Evolutionary conservation across 129 eudicot genomes (phyloP).

Genomic region (Smallanthus sonchifolius): DNA sequence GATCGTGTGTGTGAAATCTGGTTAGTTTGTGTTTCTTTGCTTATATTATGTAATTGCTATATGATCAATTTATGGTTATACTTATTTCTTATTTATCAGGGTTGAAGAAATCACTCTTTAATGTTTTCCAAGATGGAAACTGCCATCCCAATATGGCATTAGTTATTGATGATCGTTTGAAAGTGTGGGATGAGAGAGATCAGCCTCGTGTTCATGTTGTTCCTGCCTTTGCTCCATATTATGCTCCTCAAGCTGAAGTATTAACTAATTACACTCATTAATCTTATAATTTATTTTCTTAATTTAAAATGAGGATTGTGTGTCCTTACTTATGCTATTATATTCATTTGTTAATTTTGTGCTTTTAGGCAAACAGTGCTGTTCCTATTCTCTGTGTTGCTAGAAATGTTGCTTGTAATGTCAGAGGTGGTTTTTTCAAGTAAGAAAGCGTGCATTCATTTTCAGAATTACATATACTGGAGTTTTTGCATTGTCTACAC

Average conservation of each 20-base stretch:
- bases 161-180: constrained; percentile 97
- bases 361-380: constrained; percentile 64
- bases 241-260: constrained; percentile 99
- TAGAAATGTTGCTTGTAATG: constrained; percentile 97
- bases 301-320: background rate
- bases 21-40: constrained; percentile 28
- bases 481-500: background rate
- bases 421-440: constrained; percentile 99
- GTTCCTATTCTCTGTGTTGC: constrained; percentile 95
- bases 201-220: constrained; percentile 99
- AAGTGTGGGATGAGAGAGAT: constrained; percentile 99
- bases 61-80: background rate
- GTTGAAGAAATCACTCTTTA: constrained; percentile 74
- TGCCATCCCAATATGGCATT: constrained; percentile 97
- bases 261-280: background rate
- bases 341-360: constrained; percentile 20
- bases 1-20: constrained; percentile 93
- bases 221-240: constrained; percentile 98
- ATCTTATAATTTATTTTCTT: background rate
- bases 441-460: constrained; percentile 36
- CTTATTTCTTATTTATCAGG: constrained; percentile 42
- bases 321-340: constrained; percentile 6
- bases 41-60: background rate
- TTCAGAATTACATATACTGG: background rate
- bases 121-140: constrained; percentile 84